Base-by-base conservation (phyloP, 164 flowering plant species). In the Magnolia kwangsiensis region DNA sequence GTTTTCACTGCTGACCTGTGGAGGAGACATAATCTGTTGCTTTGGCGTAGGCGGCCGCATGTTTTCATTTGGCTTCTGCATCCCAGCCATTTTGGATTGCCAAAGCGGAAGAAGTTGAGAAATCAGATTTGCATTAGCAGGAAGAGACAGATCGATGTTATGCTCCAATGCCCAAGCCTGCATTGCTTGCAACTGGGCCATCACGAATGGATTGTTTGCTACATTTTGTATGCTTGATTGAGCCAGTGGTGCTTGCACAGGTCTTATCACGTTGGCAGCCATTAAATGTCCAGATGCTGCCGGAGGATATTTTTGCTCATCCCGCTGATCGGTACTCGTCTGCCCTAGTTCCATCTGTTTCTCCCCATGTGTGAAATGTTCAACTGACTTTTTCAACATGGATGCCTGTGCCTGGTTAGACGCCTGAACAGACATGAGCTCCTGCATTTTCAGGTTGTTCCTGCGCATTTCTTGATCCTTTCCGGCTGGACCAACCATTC, bases 161-260 rank as follows among this genome's bases (percentile, higher is more conserved):
- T 85, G 90, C 80, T 94, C 99, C 77, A 74, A 81, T 37, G 96
- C 98, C 94, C 94, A 90, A 18, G 93, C 94, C 72, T 94, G 92
- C 87, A 89, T 79, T 10, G 87, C 90, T 78, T 90, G 97, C 85
- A 92, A 65, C 80, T 96, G 97, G 20, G 94, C 88, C 86, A 91
- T 81, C 16, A 90, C 87, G 50, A 83, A 74, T 75, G 84, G 91
- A 84, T 83, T 90, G 81, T 82, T 88, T 51, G 82, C 82, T 78
- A 86, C 81, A 77, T 81, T 91, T 78, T 85, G 91, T 37, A 83
- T 74, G 75, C 72, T 81, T 74, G 83, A 86, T 69, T 88, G 93
- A 71, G 81, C 72, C 76, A 86, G 95, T 74, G 85, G 80, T 68
- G 84, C 78, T 80, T 87, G 91, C 80, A 81, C 77, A 45, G 61